Base-by-base conservation (phyloP, 164 flowering plant genomes). In the Kalanchoe fedtschenkoi region DNA sequence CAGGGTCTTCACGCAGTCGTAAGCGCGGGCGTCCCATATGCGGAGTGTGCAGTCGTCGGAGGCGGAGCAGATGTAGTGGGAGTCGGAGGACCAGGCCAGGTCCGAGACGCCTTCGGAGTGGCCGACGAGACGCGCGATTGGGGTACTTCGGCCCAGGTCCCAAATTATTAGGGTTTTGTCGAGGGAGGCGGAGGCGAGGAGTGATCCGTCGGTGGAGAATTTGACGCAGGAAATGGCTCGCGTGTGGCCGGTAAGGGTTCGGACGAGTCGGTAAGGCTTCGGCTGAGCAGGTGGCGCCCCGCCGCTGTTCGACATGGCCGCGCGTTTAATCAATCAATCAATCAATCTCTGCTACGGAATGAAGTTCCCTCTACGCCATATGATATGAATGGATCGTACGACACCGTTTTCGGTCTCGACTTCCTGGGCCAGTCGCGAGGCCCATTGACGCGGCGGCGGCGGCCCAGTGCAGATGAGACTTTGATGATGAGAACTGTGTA, bases 11-110 rank as follows among this genome's bases (percentile, higher is more conserved):
- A 95, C 81, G 79, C 81, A 84, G 10, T 80, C 90, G 60, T 71
- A 70, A 58, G 84, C 51, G 39, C 73, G 90, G 1, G 90, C 87
- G 69, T 82, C 91, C 99, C 97, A 93, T 66, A 93, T 93, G 57
- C 92, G 89, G 69, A 90, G 77, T 15, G 96, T 81, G 24, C 75
- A 73, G 65, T 93, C 97, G 63, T 93, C 97, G 69, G 97, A 95
- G 60, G 97, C 95, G 47, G 99, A 95, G 76, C 91, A 84, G 70
- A 90, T 75, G 79, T 95, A 95, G 71, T 78, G 95, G n/a, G 96
- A 87, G 67, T 90, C 95, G 47, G 87, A 88, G 41, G 99, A 93
- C 91, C 95, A 90, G 54, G 95, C 86, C 9, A 93, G 81, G 75
- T 93, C 99, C 38, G 83, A 81, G 62, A 93, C 69, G 61, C 99